A percentile compares a stretch with the other conserved stretches of the same genome.
Evolutionary conservation across 2,329 filamentous ascomycete genomes (phyloP).

Genomic region (Macrophomina tecta): DNA sequence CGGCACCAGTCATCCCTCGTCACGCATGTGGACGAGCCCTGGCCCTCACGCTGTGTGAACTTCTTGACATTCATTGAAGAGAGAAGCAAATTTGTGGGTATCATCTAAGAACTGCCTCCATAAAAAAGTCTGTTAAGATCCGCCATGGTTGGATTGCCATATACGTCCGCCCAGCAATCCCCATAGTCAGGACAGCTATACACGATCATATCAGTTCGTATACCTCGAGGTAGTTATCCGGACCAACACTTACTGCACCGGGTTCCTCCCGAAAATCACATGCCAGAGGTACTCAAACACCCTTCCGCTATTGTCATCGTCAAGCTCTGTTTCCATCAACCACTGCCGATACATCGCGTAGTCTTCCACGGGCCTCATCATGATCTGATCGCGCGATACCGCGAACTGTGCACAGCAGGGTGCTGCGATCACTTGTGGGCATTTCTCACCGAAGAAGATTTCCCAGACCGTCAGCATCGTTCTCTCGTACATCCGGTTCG

Average conservation of each 20-base stretch:
- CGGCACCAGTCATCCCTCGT: not conserved
- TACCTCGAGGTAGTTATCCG: slow-evolving; percentile 2
- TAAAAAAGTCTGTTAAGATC: slow-evolving; percentile 17
- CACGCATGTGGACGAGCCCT: too few species aligned
- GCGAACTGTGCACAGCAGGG: slow-evolving; percentile 38
- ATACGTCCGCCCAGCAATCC: slow-evolving; percentile 36
- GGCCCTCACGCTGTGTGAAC: too few species aligned
- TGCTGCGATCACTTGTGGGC: slow-evolving; percentile 32
- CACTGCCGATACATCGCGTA: slow-evolving; percentile 39
- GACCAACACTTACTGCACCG: slow-evolving; percentile 33
- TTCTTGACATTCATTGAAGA: not conserved
- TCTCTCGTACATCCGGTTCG: slow-evolving; percentile 28
- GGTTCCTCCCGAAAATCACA: slow-evolving; percentile 35
- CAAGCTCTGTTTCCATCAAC: slow-evolving; percentile 36
- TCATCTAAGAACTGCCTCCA: slow-evolving; percentile 4
- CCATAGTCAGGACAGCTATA: slow-evolving; percentile 33
- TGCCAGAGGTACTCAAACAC: slow-evolving; percentile 39
- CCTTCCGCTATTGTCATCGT: slow-evolving; percentile 36
- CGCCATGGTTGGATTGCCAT: slow-evolving; percentile 23
- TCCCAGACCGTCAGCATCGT: slow-evolving; percentile 34
- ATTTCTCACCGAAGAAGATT: slow-evolving; percentile 29
- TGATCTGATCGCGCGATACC: slow-evolving; percentile 39
- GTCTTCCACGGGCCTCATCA: slow-evolving; percentile 36
- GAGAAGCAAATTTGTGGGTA: slow-evolving; percentile 2
- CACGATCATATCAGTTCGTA: slow-evolving; percentile 9